These are phyloP conservation scores for Capsicum rhomboideum DNA, from an alignment of 257 asterid genomes.

Conservation along the genomic window DNA sequence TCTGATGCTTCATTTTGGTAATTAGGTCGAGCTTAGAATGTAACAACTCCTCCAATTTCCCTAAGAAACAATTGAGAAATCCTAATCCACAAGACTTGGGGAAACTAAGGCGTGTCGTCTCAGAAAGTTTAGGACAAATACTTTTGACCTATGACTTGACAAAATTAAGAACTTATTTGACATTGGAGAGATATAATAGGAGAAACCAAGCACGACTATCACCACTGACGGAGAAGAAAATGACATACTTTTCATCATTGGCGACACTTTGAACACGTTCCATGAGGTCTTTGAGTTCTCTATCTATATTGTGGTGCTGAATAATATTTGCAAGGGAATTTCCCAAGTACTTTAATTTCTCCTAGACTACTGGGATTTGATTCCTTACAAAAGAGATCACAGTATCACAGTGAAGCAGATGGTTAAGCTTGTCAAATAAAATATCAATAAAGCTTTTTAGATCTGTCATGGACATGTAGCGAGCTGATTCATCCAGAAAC, in stretches of 20 bases:
- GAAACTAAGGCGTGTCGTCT: not conserved
- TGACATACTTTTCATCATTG: not conserved
- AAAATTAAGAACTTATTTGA: not conserved
- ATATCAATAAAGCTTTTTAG: not conserved
- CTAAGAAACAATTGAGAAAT: not conserved
- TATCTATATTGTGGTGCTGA: not conserved
- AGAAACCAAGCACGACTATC: not conserved
- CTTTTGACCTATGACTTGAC: not conserved
- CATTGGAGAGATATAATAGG: not conserved
- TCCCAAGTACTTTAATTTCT: not conserved
- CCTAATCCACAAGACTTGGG: not conserved
- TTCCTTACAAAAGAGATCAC: not conserved
- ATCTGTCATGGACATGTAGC: not conserved
- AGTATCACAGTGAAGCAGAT: not conserved
- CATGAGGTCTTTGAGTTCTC: not conserved
- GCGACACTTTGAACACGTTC: not conserved
- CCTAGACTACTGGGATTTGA: not conserved
- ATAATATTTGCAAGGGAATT: not conserved
- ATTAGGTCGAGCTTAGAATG: not conserved
- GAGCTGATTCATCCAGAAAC: not conserved
- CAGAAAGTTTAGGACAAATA: not conserved
- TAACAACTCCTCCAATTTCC: not conserved
- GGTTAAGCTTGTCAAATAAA: not conserved
- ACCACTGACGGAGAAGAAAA: not conserved
- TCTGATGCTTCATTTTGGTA: not conserved